Conservation (phyloP, 371 early-diverging fungal species). For the Batrachochytrium dendrobatidis region DNA sequence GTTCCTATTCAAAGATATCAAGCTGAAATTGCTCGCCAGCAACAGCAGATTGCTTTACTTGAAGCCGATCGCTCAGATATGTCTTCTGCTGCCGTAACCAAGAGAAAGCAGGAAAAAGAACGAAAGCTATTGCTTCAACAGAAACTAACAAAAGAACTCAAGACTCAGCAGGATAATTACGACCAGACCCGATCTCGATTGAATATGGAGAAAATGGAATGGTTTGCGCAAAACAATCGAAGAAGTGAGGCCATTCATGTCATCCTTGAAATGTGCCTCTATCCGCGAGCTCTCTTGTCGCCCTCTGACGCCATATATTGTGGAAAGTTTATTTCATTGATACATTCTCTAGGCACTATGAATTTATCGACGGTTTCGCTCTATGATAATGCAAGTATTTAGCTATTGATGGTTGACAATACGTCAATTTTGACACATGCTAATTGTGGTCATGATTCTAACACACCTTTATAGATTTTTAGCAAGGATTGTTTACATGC, state of each 20-base stretch:
- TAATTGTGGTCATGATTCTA: background rate
- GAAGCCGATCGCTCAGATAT: conserved; percentile 27
- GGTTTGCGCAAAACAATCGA: conserved; percentile 45
- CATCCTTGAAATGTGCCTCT: conserved; percentile 61
- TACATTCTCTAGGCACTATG: conserved; percentile 67
- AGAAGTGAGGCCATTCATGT: conserved; percentile 13
- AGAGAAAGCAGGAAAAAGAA: conserved; percentile 36
- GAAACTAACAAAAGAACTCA: conserved; percentile 33
- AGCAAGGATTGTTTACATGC: conserved; percentile 22
- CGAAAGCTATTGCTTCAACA: conserved; percentile 24
- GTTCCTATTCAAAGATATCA: conserved; percentile 67
- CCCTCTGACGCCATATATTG: conserved; percentile 76
- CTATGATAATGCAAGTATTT: conserved; percentile 54
- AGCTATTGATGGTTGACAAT: background rate
- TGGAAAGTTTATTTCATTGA: conserved; percentile 67
- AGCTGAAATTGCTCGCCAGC: conserved; percentile 57
- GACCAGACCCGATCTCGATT: conserved; percentile 40
- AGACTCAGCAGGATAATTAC: conserved; percentile 27
- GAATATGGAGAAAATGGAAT: conserved; percentile 53
- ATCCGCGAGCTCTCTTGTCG: conserved; percentile 68
- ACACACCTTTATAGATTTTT: conserved; percentile 15
- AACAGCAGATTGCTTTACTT: conserved; percentile 34
- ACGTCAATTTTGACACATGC: background rate
- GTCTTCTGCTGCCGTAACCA: conserved; percentile 5
- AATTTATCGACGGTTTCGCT: conserved; percentile 73